Base-by-base conservation (phyloP, 1,284 basidiomycete genomes). In the Trichosporon ovoides region DNA sequence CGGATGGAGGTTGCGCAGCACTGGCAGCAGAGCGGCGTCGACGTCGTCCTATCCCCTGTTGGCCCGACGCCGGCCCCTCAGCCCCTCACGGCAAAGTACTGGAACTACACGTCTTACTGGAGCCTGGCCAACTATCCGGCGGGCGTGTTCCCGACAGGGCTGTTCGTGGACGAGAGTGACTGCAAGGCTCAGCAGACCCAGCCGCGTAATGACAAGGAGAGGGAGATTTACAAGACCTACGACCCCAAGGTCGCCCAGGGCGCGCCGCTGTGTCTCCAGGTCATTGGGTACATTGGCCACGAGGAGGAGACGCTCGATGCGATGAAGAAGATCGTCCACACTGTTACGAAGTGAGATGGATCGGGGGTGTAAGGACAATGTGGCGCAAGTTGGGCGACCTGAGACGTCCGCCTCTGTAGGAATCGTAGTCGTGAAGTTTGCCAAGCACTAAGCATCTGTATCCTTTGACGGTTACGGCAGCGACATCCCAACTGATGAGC, bases 61-160 rank as follows among this genome's bases (percentile, higher is more conserved):
- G 66, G 66, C 0, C 70, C 71, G 6, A 67, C 69, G n/a, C 70
- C 74, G 1, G 73, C 75, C 0, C 69, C 70, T 1, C 60, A 58
- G 24, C 60, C 70, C 37, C 68, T 68, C n/a, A 74, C 72, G 3
- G 59, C 68, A 28, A 68, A 64, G 56, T 72, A 76, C 59, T 74
- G 70, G 64, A 63, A 64, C 46, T 88, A 87, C 66, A 88, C 87
- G 0, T 79, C 79, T 67, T 63, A 84, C 43, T 88, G 83, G 81
- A 90, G 89, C 68, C 70, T 80, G 5, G 80, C 87, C 28, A 87
- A 90, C 68, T 88, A 85, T 65, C 80, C 87, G 0, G 80, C 82
- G 1, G 78, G 83, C n/a, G 77, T 83, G 6, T 81, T 91, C 60
- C 89, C 89, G 0, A 85, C 85, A 1, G 82, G 84, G 0, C 62